Base-by-base conservation (phyloP, 2,329 filamentous ascomycete genomes). In the Aspergillus persii region DNA sequence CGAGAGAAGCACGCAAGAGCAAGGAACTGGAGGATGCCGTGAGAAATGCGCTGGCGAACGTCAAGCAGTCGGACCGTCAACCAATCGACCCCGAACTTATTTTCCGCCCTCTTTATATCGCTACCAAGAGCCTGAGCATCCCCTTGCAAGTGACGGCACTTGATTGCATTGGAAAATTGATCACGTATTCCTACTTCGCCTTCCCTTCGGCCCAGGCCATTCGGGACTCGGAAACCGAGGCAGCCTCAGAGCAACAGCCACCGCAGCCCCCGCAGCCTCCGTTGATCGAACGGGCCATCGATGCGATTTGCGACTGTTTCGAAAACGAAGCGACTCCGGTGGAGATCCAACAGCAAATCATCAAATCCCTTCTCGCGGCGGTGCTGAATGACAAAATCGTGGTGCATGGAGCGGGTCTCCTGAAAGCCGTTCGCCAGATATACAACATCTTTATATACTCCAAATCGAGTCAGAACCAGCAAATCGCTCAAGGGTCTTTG, bases 281-380 rank as follows among this genome's bases (percentile, higher is more conserved):
- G 12, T 82, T 99, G 66, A 99, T 99, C 72, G 96, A 99, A 78
- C 86, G 94, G 65, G 95, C 96, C 60, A 99, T 99, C 71, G 96
- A 99, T 77, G 96, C 95, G 39, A 99, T 99, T 81, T 99, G 95
- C 82, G 94, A 98, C 73, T 99, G 95, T 76, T 99, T 99, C 74
- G 93, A 98, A 73, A 94, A 95, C 72, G 95, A 99, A 79, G 91
- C 91, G 1, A 99, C 96, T 0, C 88, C 92, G 3, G 85, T 89
- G 54, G 94, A 97, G 75, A 89, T 98, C 51, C 95, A 99, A 76
- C 86, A 98, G 68, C 95, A 99, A 78, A 99, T 99, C 68, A 92
- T 99, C 74, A 98, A 99, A 79, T 98, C 95, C 2, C 82, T 99
- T 60, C 81, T 99, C 60, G 93, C 95, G 12, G 96, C 96, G 12